These are phyloP conservation scores for Chimonanthus salicifolius DNA, from an alignment of 164 flowering plant species.

Conservation along the genomic window DNA sequence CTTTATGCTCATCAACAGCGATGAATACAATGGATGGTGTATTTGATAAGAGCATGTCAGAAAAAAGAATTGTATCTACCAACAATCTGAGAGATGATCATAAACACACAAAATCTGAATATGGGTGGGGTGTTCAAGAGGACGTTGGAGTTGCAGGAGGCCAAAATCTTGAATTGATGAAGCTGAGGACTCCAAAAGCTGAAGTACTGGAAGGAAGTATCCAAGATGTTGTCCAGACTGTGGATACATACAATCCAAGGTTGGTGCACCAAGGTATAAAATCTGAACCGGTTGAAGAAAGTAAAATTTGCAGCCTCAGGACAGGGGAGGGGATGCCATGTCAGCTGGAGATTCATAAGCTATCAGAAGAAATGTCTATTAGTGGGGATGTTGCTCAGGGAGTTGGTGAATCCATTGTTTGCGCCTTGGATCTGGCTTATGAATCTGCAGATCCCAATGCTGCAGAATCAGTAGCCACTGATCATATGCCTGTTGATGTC, in stretches of 20 bases:
- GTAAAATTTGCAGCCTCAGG: slow-evolving; percentile 7
- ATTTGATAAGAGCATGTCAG: slow-evolving; percentile 11
- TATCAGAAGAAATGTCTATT: background rate
- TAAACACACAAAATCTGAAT: slow-evolving; percentile 38
- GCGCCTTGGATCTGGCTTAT: slow-evolving; percentile 10
- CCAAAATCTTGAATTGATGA: slow-evolving; percentile 7
- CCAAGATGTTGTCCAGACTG: slow-evolving; percentile 4
- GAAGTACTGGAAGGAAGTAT: slow-evolving; percentile 19
- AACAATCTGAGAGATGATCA: slow-evolving; percentile 5
- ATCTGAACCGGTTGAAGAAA: slow-evolving; percentile 29
- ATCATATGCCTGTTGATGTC: slow-evolving; percentile 11
- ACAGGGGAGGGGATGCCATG: slow-evolving; percentile 10
- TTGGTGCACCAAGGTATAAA: slow-evolving; percentile 23
- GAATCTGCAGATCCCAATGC: slow-evolving; percentile 13
- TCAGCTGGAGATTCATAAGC: slow-evolving; percentile 4
- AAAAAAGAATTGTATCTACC: background rate
- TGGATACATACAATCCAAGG: slow-evolving; percentile 6
- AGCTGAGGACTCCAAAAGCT: slow-evolving; percentile 20
- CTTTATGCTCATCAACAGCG: slow-evolving; percentile 12
- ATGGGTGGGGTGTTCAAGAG: slow-evolving; percentile 25
- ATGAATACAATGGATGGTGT: slow-evolving; percentile 9
- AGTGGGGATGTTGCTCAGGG: slow-evolving; percentile 11
- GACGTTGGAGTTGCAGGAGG: slow-evolving; percentile 1
- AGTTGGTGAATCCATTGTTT: slow-evolving; percentile 11
- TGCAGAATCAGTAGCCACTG: slow-evolving; percentile 10